Conservation (phyloP, 495 filamentous ascomycete species). For the Hypomontagnella submonticulosa region DNA sequence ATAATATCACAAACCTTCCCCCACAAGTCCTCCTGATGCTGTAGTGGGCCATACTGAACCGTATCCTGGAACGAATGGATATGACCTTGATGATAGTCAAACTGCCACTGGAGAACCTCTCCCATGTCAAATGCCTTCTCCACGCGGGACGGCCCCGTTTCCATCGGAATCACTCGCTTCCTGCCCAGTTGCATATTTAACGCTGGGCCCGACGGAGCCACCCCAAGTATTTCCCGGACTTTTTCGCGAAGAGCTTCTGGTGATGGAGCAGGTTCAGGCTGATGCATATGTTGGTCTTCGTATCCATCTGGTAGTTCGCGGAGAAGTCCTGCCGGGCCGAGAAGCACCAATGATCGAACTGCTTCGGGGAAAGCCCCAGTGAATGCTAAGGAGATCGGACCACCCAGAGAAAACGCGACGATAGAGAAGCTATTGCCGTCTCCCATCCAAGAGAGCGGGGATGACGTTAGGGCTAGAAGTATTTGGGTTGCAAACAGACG, state of each 20-base stretch:
- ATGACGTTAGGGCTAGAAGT: constrained; percentile 73
- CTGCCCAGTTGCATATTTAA: constrained; percentile 20
- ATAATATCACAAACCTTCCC: constrained; percentile 39
- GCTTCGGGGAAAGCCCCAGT: constrained; percentile 73
- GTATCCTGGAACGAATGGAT: constrained; percentile 46
- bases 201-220: constrained; percentile 20
- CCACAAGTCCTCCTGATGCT: constrained; percentile 43
- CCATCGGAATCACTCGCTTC: constrained; percentile 7
- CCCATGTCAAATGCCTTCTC: constrained; percentile 36
- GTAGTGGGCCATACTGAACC: constrained; percentile 40
- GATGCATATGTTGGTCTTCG: constrained; percentile 29
- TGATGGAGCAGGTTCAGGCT: constrained; percentile 27
- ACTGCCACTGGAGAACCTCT: constrained; percentile 47
- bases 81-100: constrained; percentile 47
- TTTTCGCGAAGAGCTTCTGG: constrained; percentile 32
- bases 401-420: constrained; percentile 85
- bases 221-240: constrained; percentile 28
- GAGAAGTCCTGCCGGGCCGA: constrained; percentile 80
- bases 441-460: constrained; percentile 72
- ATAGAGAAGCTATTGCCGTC: constrained; percentile 69
- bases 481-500: constrained; percentile 80
- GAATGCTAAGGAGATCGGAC: constrained; percentile 78
- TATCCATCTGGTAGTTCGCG: constrained; percentile 50
- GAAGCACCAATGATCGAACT: constrained; percentile 72
- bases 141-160: constrained; percentile 18